These are phyloP conservation scores for Exophiala oligosperma DNA, from an alignment of 2,329 filamentous ascomycete genomes.

Conservation along the genomic window DNA sequence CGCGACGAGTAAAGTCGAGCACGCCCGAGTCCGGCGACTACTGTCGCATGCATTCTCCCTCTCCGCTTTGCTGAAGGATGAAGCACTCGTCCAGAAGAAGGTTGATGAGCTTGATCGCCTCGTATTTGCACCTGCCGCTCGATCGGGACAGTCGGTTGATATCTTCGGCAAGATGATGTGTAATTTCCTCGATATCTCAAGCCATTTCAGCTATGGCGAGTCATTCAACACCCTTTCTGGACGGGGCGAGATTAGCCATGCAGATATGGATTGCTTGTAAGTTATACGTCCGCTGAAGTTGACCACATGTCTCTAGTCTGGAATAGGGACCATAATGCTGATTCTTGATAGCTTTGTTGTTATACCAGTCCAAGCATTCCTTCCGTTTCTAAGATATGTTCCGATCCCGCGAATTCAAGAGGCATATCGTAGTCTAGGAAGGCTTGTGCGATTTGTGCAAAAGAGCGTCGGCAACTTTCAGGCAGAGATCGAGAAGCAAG, in stretches of 20 bases:
- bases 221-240: slow-evolving; percentile 12
- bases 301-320: no score
- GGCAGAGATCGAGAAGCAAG: neutral
- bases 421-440: neutral
- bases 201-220: slow-evolving; percentile 6
- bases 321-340: no score
- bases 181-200: slow-evolving; percentile 12
- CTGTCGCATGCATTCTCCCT: slow-evolving; percentile 43
- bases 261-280: slow-evolving; percentile 8
- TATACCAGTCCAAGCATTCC: slow-evolving; percentile 5
- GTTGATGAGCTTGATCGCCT: neutral
- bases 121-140: no score
- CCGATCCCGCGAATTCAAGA: slow-evolving; percentile 14
- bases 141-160: neutral
- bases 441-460: slow-evolving; percentile 7
- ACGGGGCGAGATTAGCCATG: neutral
- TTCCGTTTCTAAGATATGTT: slow-evolving; percentile 7
- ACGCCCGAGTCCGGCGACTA: slow-evolving; percentile 33
- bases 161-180: slow-evolving; percentile 3
- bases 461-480: neutral
- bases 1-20: slow-evolving; percentile 23
- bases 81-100: slow-evolving; percentile 7
- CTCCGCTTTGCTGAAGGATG: slow-evolving; percentile 6
- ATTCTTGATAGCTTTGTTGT: neutral
- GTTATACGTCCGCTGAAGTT: no score